These are phyloP conservation scores for Tylopilus orsonianus DNA, from an alignment of 1,284 basidiomycete species.

Conservation along the genomic window DNA sequence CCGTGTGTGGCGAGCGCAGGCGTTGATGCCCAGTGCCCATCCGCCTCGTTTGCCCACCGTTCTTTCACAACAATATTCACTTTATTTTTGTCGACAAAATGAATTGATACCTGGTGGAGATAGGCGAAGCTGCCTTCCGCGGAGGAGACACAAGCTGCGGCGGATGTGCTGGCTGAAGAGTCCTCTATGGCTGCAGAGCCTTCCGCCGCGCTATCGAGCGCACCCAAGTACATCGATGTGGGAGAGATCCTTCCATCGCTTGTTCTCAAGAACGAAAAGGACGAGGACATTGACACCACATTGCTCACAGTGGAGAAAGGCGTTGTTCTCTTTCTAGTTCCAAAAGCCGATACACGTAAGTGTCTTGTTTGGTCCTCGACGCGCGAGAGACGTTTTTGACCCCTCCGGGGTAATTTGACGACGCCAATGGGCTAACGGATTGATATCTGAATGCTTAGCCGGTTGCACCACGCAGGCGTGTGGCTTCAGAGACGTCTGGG, in stretches of 20 bases:
- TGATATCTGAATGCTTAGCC: constrained; percentile 43
- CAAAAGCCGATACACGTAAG: constrained; percentile 83
- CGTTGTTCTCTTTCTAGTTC: constrained; percentile 80
- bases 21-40: background rate
- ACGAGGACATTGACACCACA: constrained; percentile 66
- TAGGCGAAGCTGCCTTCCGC: constrained; percentile 25
- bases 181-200: constrained; percentile 3
- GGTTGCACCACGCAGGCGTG: constrained; percentile 90
- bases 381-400: background rate
- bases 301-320: constrained; percentile 68
- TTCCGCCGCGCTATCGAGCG: constrained; percentile 8
- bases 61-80: background rate
- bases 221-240: constrained; percentile 52
- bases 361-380: constrained; percentile 15
- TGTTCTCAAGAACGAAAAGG: constrained; percentile 77
- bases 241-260: constrained; percentile 79
- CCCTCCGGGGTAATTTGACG: background rate
- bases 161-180: constrained; percentile 5
- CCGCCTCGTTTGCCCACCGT: too few species aligned
- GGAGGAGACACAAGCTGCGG: constrained; percentile 9
- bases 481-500: constrained; percentile 80
- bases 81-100: background rate
- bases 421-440: constrained; percentile 3
- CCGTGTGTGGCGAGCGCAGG: background rate
- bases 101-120: background rate